These are phyloP conservation scores for Brettanomyces nanus DNA, from an alignment of 805 yeast genomes.

Conservation along the genomic window DNA sequence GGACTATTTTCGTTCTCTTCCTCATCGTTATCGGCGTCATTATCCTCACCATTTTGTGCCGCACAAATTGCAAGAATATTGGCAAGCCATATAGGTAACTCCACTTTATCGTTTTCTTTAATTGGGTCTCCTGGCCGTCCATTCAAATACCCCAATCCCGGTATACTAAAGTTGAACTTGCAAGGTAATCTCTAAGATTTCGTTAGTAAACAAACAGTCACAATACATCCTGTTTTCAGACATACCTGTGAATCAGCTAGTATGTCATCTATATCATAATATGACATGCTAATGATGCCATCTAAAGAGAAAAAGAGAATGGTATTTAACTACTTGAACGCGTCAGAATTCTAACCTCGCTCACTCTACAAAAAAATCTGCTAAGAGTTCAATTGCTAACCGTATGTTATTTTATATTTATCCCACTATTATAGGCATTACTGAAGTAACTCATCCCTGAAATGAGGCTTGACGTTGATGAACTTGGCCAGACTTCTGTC, in stretches of 20 bases:
- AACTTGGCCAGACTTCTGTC: conserved; percentile 54
- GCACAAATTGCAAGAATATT: conserved; percentile 55
- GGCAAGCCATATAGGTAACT: conserved; percentile 87
- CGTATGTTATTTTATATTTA: background rate
- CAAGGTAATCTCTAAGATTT: conserved; percentile 56
- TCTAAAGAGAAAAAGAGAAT: background rate
- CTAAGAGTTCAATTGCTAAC: background rate
- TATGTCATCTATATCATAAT: conserved; percentile 73
- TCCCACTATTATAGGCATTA: conserved; percentile 6
- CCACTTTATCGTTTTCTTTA: conserved; percentile 53
- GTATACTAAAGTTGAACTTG: conserved; percentile 66
- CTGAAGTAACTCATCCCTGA: conserved; percentile 62
- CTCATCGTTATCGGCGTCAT: conserved; percentile 24
- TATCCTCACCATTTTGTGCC: conserved; percentile 19
- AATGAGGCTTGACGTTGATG: conserved; percentile 79
- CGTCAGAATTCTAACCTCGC: too few relatives aligned
- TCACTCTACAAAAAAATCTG: background rate
- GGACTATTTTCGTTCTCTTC: conserved; percentile 13
- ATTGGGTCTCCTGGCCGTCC: conserved; percentile 64
- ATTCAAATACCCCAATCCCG: conserved; percentile 82
- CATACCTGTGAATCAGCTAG: conserved; percentile 53
- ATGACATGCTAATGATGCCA: conserved; percentile 17
- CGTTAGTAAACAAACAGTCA: too few relatives aligned
- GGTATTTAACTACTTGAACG: background rate
- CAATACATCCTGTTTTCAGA: conserved; percentile 4